Percentiles rank a stretch among this genome's conserved stretches.
These are phyloP conservation scores for Quaeritorhiza haematococci DNA, from an alignment of 371 early-diverging fungal genomes.

Conservation along the genomic window DNA sequence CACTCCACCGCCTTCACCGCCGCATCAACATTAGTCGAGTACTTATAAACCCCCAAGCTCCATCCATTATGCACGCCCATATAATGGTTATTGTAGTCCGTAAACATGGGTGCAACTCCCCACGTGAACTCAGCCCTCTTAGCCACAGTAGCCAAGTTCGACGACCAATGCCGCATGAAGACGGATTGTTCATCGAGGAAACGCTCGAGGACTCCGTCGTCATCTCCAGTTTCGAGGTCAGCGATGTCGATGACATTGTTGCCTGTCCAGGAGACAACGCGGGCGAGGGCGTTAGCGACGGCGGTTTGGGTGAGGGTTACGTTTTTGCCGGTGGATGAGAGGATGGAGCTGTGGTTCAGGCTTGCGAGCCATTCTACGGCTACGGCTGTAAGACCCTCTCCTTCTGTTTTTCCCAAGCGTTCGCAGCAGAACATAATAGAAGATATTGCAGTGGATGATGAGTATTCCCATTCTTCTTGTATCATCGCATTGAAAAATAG, in stretches of 20 bases:
- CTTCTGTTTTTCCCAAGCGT: not conserved
- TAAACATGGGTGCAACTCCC: conserved; percentile 26
- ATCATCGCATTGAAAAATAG: no score
- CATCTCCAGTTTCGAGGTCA: conserved; percentile 9
- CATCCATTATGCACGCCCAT: conserved; percentile 15
- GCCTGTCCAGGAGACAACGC: conserved; percentile 19
- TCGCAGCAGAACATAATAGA: no score
- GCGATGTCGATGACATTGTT: conserved; percentile 18
- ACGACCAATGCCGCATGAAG: conserved; percentile 25
- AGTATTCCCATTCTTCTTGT: no score
- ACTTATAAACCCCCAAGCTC: conserved; percentile 24
- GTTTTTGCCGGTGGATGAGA: conserved; percentile 10
- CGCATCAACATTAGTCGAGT: conserved; percentile 23
- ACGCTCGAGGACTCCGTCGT: conserved; percentile 9
- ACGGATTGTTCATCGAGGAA: conserved; percentile 16
- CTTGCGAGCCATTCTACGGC: conserved; percentile 27
- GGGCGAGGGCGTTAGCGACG: conserved; percentile 18
- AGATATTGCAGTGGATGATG: no score
- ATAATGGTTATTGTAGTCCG: not conserved
- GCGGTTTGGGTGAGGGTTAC: conserved; percentile 18
- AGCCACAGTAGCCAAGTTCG: not conserved
- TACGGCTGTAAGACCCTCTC: conserved; percentile 19
- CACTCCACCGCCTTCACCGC: conserved; percentile 24
- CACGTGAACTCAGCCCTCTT: conserved; percentile 14
- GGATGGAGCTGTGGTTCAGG: conserved; percentile 7